Conservation (phyloP, 2,329 filamentous ascomycete genomes). For the Bretziella fagacearum region DNA sequence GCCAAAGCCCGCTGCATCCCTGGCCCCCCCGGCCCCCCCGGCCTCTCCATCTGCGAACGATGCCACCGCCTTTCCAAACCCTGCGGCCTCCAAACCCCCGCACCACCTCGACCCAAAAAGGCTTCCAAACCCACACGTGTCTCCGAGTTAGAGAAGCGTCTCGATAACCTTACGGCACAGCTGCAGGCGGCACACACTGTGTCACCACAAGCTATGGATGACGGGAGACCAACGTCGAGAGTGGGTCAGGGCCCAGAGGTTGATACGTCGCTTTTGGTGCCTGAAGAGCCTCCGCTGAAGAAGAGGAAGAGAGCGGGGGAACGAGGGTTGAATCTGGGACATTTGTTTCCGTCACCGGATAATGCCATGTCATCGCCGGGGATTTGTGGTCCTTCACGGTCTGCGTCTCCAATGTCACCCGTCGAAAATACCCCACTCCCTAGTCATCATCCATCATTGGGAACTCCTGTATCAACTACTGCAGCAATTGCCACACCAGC, state of each 20-base stretch:
- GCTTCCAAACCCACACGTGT: constrained; percentile 31
- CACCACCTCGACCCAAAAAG: constrained; percentile 31
- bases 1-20: constrained; percentile 35
- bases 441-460: background rate
- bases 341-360: background rate
- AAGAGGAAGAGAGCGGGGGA: background rate
- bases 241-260: background rate
- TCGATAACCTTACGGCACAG: constrained; percentile 32
- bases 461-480: background rate
- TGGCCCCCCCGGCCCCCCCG: constrained; percentile 25
- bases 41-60: constrained; percentile 29
- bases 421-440: too few relatives aligned
- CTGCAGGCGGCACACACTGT: constrained; percentile 17
- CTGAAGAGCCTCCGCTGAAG: background rate
- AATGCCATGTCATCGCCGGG: background rate
- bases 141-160: constrained; percentile 32
- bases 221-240: background rate
- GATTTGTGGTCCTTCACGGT: too few relatives aligned
- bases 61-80: constrained; percentile 32
- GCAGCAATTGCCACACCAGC: background rate
- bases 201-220: background rate
- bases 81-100: constrained; percentile 31
- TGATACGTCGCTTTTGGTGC: background rate
- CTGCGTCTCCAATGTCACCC: too few relatives aligned
- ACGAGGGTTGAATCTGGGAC: background rate